Base-by-base conservation (phyloP, 2,329 filamentous ascomycete genomes). In the Stylonectria norvegica region DNA sequence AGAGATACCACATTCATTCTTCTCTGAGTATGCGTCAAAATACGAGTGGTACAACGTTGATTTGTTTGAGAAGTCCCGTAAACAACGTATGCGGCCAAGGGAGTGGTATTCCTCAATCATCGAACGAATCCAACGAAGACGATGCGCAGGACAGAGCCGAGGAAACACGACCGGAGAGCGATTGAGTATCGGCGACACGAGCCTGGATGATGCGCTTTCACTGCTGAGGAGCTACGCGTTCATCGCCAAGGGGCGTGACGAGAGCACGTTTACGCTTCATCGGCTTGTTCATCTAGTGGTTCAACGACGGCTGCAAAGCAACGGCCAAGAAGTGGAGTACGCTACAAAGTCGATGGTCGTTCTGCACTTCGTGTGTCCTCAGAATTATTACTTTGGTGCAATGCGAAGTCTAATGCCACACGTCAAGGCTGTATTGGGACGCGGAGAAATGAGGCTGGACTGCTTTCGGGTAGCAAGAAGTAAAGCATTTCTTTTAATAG, bases 151-250 rank as follows among this genome's bases (percentile, higher is more conserved):
- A n/a, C n/a, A n/a, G n/a, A n/a, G n/a, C n/a, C n/a, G n/a, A n/a
- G n/a, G n/a, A n/a, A n/a, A n/a, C n/a, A n/a, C n/a, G n/a, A n/a
- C n/a, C n/a, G n/a, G n/a, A n/a, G n/a, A n/a, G n/a, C n/a, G n/a
- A n/a, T n/a, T n/a, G n/a, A n/a, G n/a, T n/a, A n/a, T n/a, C n/a
- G n/a, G n/a, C n/a, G n/a, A n/a, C n/a, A n/a, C n/a, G n/a, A n/a
- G n/a, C 20, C 8, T 36, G 14, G 23, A 27, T 11, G 20, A 36
- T 9, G 18, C 34, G 12, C 12, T 36, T 20, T 23, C 34, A 27
- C 15, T 36, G 19, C 34, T 36, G n/a, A 27, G 14, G 20, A 15
- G 18, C 10, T 27, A 36, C 34, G 23, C 34, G 12, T 36, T 36
- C 34, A 25, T 36, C n/a, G 27, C 20, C 10, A 14, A 36, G 14